Conservation (phyloP, 352 stramenopile genomes). For the Phytophthora meadii region DNA sequence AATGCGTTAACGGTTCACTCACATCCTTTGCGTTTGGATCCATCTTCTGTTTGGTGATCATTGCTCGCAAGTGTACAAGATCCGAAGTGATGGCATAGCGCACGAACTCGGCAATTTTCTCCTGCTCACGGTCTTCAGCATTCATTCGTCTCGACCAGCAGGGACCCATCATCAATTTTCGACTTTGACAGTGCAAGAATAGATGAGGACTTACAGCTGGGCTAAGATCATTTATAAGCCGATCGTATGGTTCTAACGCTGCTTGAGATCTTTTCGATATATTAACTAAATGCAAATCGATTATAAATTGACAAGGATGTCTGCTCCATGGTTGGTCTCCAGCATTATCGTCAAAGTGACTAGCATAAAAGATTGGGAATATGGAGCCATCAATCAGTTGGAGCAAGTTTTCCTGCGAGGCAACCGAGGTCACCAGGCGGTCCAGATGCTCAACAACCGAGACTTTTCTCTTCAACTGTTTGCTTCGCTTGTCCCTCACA, state of each 20-base stretch:
- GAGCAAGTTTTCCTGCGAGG: slow-evolving; percentile 81
- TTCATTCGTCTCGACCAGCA: slow-evolving; percentile 19
- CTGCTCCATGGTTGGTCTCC: slow-evolving; percentile 92
- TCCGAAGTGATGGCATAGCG: slow-evolving; percentile 63
- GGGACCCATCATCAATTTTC: slow-evolving; percentile 17
- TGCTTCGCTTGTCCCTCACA: slow-evolving; percentile 92
- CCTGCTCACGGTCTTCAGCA: slow-evolving; percentile 39
- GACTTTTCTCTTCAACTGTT: slow-evolving; percentile 92
- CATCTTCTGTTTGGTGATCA: slow-evolving; percentile 59
- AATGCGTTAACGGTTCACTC: slow-evolving; percentile 3
- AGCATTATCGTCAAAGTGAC: slow-evolving; percentile 88
- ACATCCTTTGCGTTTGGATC: slow-evolving; percentile 68
- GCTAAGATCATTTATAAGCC: no score
- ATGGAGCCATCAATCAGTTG: slow-evolving; percentile 91
- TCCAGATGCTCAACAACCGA: slow-evolving; percentile 87
- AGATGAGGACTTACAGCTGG: not conserved
- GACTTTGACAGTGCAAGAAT: slow-evolving; percentile 3
- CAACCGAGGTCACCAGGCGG: slow-evolving; percentile 48
- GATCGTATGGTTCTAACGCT: not conserved
- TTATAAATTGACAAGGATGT: slow-evolving; percentile 44
- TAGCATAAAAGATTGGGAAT: slow-evolving; percentile 93
- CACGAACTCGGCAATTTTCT: slow-evolving; percentile 60
- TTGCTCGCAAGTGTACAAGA: slow-evolving; percentile 49
- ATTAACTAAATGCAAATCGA: no score
- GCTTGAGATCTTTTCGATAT: no score